Percentiles rank a stretch among this genome's conserved stretches.
Evolutionary conservation across 495 filamentous ascomycete genomes (phyloP).

Genomic region (Podospora pseudocomata): DNA sequence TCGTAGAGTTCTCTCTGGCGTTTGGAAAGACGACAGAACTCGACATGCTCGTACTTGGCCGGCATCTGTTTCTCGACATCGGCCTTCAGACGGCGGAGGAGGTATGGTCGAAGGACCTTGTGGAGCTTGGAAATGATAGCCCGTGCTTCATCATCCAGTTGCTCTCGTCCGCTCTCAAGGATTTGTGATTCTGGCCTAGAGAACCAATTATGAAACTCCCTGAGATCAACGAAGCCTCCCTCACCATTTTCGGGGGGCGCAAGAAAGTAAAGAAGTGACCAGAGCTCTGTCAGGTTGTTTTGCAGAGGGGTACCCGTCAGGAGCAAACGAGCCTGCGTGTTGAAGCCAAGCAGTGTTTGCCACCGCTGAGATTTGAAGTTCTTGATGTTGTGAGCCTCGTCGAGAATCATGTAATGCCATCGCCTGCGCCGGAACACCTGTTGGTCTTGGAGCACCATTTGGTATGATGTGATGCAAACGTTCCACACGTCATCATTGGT

Average conservation of each 20-base stretch:
- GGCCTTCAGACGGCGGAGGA: conserved; percentile 88
- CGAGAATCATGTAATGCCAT: conserved; percentile 98
- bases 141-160: conserved; percentile 88
- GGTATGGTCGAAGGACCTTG: conserved; percentile 85
- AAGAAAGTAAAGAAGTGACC: conserved; percentile 95
- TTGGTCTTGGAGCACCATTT: conserved; percentile 89
- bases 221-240: conserved; percentile 81
- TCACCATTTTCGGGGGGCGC: conserved; percentile 86
- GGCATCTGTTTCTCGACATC: conserved; percentile 99
- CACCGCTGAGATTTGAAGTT: conserved; percentile 97
- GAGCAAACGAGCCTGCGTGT: conserved; percentile 79
- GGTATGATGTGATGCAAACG: conserved; percentile 95
- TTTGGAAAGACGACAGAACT: conserved; percentile 91
- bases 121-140: conserved; percentile 88
- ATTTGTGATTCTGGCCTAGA: conserved; percentile 91
- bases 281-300: conserved; percentile 94
- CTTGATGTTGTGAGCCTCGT: conserved; percentile 99
- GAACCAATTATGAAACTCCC: conserved; percentile 93
- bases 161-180: conserved; percentile 85
- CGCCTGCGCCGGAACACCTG: conserved; percentile 86
- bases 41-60: conserved; percentile 93
- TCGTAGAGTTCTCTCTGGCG: conserved; percentile 94
- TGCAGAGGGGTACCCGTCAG: conserved; percentile 95
- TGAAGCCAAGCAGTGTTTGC: conserved; percentile 90
- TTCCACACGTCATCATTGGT: conserved; percentile 88